These are phyloP conservation scores for Phialophora tarda DNA, from an alignment of 2,329 filamentous ascomycete species.

Conservation along the genomic window DNA sequence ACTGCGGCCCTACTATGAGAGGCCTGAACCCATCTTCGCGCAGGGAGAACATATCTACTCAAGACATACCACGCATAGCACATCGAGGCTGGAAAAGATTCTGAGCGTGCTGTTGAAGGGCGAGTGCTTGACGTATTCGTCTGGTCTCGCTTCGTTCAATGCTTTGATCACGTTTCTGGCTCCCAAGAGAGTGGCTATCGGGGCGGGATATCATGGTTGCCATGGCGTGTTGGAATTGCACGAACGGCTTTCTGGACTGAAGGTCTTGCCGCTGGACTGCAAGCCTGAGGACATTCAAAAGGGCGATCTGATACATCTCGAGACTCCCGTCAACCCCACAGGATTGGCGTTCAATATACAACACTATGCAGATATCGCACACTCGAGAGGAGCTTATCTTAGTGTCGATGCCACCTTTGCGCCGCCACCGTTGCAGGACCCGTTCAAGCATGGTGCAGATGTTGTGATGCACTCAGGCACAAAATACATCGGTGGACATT, in stretches of 20 bases:
- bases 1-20: constrained; percentile 57
- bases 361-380: constrained; percentile 74
- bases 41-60: constrained; percentile 75
- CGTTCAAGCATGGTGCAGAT: constrained; percentile 81
- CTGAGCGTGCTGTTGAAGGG: constrained; percentile 74
- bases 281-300: constrained; percentile 67
- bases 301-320: constrained; percentile 87
- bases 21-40: constrained; percentile 50
- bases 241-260: constrained; percentile 74
- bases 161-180: constrained; percentile 83
- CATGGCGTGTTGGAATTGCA: constrained; percentile 81
- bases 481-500: constrained; percentile 96
- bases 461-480: constrained; percentile 90
- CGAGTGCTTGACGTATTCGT: constrained; percentile 76
- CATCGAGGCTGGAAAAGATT: constrained; percentile 82
- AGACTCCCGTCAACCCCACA: constrained; percentile 91
- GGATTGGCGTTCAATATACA: constrained; percentile 78
- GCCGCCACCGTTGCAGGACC: constrained; percentile 85
- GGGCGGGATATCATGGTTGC: constrained; percentile 89
- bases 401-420: constrained; percentile 92
- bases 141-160: constrained; percentile 86
- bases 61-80: constrained; percentile 76
- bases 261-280: constrained; percentile 74
- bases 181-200: constrained; percentile 81
- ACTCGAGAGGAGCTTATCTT: constrained; percentile 72